A percentile compares a stretch with the other conserved stretches of the same genome.
These are phyloP conservation scores for Fusarium lateritium DNA, from an alignment of 2,329 filamentous ascomycete species.

Conservation along the genomic window DNA sequence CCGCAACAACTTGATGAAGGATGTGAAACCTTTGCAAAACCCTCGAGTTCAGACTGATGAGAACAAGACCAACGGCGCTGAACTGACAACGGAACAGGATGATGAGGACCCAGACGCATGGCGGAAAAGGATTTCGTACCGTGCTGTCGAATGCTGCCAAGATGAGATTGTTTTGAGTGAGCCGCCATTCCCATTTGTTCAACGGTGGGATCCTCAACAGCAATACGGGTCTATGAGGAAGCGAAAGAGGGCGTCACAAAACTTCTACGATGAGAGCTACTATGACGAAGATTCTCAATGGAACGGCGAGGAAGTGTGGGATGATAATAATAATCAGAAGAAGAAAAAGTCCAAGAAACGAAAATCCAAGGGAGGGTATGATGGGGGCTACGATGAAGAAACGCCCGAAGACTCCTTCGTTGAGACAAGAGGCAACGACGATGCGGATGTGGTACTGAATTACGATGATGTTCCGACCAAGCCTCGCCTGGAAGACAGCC, in stretches of 20 bases:
- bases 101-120: slow-evolving; percentile 73
- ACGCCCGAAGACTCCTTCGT: slow-evolving; percentile 7
- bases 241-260: slow-evolving; percentile 64
- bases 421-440: slow-evolving; percentile 22
- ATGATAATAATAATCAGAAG: slow-evolving; percentile 55
- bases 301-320: slow-evolving; percentile 48
- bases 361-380: slow-evolving; percentile 47
- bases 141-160: slow-evolving; percentile 88
- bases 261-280: slow-evolving; percentile 49
- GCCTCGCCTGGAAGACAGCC: slow-evolving; percentile 55
- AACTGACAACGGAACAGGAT: slow-evolving; percentile 23
- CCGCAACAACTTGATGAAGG: slow-evolving; percentile 71
- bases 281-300: slow-evolving; percentile 50
- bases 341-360: slow-evolving; percentile 59
- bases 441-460: slow-evolving; percentile 57
- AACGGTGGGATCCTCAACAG: slow-evolving; percentile 89
- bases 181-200: slow-evolving; percentile 90
- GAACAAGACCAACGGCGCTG: slow-evolving; percentile 16
- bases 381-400: slow-evolving; percentile 27
- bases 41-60: slow-evolving; percentile 50
- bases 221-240: slow-evolving; percentile 60
- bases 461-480: slow-evolving; percentile 56
- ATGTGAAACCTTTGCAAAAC: slow-evolving; percentile 61
- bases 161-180: slow-evolving; percentile 77
- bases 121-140: slow-evolving; percentile 80